Conservation (phyloP, 2,329 filamentous ascomycete species). For the Arachnopeziza araneosa region DNA sequence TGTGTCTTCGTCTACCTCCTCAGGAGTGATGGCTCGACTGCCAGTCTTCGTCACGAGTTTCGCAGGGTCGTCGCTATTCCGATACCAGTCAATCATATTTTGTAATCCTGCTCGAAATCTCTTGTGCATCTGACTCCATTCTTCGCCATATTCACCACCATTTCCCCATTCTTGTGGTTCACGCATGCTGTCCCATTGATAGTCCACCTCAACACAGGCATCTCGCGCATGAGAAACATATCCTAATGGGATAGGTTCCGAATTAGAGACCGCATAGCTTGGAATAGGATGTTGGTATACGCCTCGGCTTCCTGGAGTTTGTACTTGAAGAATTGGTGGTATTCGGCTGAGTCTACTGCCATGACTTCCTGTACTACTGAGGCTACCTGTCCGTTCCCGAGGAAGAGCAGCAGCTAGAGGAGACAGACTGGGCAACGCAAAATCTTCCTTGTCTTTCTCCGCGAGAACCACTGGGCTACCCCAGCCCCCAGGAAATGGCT, state of each 20-base stretch:
- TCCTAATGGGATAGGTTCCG: slow-evolving; percentile 77
- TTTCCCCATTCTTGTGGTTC: slow-evolving; percentile 75
- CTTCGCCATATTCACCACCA: slow-evolving; percentile 82
- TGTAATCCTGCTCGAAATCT: slow-evolving; percentile 77
- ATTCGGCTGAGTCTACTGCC: slow-evolving; percentile 20
- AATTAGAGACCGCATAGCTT: slow-evolving; percentile 74
- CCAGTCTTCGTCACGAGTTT: slow-evolving; percentile 45
- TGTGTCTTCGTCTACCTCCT: slow-evolving; percentile 52
- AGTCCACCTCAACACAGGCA: slow-evolving; percentile 80
- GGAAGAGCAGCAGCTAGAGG: slow-evolving; percentile 23
- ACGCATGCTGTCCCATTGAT: slow-evolving; percentile 91
- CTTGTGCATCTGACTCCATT: slow-evolving; percentile 94
- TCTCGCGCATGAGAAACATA: slow-evolving; percentile 89
- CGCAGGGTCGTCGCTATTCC: slow-evolving; percentile 46
- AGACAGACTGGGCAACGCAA: slow-evolving; percentile 22
- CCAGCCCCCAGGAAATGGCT: slow-evolving; percentile 35
- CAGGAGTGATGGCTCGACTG: slow-evolving; percentile 21
- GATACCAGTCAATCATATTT: slow-evolving; percentile 79
- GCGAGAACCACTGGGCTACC: slow-evolving; percentile 26
- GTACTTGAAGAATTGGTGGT: slow-evolving; percentile 4
- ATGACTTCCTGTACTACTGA: slow-evolving; percentile 28
- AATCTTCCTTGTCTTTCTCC: slow-evolving; percentile 24
- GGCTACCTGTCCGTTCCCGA: slow-evolving; percentile 30
- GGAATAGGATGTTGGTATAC: slow-evolving; percentile 72
- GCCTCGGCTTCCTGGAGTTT: slow-evolving; percentile 12